Evolutionary conservation across 805 yeast species (phyloP).

Genomic region (Ogataea philodendri): DNA sequence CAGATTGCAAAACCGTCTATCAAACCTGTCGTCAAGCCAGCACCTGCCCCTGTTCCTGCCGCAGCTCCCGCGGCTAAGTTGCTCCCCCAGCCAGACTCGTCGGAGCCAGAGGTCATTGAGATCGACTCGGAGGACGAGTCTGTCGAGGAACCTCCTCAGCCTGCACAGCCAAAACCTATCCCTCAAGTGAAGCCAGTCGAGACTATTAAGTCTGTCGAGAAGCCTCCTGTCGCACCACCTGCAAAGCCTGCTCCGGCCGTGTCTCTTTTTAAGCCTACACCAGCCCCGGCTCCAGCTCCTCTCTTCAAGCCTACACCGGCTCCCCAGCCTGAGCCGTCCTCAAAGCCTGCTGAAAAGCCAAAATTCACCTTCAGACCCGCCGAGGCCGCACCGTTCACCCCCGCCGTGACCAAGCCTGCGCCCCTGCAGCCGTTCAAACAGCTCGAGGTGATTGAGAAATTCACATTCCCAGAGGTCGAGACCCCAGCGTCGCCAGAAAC

Average conservation of each 20-base stretch:
- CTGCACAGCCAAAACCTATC: background rate
- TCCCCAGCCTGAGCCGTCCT: too few relatives aligned
- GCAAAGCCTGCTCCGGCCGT: too few relatives aligned
- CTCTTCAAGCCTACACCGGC: background rate
- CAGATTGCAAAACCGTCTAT: background rate
- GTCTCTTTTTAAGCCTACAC: too few relatives aligned
- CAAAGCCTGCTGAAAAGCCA: background rate
- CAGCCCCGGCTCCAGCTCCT: background rate
- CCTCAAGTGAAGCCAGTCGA: background rate
- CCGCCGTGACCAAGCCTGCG: background rate
- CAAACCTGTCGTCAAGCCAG: background rate
- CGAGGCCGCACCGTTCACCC: too few relatives aligned
- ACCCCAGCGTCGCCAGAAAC: constrained; percentile 8
- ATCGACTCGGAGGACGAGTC: constrained; percentile 1
- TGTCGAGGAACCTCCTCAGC: background rate
- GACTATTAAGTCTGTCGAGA: too few relatives aligned
- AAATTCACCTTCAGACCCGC: background rate
- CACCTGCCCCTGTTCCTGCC: background rate
- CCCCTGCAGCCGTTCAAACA: constrained; percentile 6
- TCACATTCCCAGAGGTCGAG: constrained; percentile 20
- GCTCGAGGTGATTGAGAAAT: constrained; percentile 20
- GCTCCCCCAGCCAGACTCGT: too few relatives aligned
- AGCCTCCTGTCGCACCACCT: too few relatives aligned
- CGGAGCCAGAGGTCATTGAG: constrained; percentile 5
- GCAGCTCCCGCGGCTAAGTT: background rate